Evolutionary conservation across 192 early-diverging fungal genomes (phyloP), one percentile per base, ranked within the genome.

Genomic region (Lunasporangiospora selenospora): DNA sequence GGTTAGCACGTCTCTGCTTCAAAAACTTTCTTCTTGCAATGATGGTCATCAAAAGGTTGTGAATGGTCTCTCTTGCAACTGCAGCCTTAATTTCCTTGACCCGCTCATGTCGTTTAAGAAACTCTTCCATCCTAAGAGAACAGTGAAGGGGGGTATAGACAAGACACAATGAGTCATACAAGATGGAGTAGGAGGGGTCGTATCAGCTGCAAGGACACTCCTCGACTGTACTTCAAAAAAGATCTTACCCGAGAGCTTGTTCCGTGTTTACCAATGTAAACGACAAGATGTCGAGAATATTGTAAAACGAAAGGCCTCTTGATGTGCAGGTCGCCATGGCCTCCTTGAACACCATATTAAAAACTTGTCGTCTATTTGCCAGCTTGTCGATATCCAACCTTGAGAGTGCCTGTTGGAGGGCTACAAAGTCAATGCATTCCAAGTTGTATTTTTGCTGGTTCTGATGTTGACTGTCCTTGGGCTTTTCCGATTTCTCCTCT

Each of bases 41-140:
- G 39, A 71, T 71, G 18, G 67, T 57, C 44, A 71, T 31, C 3
- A 71, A 27, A n/a, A 71, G 26, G 30, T 71, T 71, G 34, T 71
- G 60, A 21, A 71, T 71, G 13, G 67, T 71, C 53, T 71, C 67
- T 8, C 67, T 36, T 2, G 67, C 67, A 2, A 71, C 67, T 6
- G 67, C 67, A 3, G 58, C 51, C 13, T 48, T 61, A 33, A 71
- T n/a, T 34, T 71, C 67, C 24, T 62, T 62, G 9, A 71, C 53
- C 12, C 53, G 67, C 31, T 71, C 67, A 15, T 71, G 46, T 38
- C 67, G 38, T 41, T 54, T 61, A 52, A 71, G 26, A 15, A 62
- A 62, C 59, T 71, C 67, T 0, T 71, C 59, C 67, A 71, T 54
- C 24, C 67, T 67, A 66, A n/a, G 6, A 13, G 8, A 4, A 32